Evolutionary conservation across 192 early-diverging fungal species (phyloP), one percentile per base, ranked within the genome.

Genomic region (Lunasporangiospora selenospora): DNA sequence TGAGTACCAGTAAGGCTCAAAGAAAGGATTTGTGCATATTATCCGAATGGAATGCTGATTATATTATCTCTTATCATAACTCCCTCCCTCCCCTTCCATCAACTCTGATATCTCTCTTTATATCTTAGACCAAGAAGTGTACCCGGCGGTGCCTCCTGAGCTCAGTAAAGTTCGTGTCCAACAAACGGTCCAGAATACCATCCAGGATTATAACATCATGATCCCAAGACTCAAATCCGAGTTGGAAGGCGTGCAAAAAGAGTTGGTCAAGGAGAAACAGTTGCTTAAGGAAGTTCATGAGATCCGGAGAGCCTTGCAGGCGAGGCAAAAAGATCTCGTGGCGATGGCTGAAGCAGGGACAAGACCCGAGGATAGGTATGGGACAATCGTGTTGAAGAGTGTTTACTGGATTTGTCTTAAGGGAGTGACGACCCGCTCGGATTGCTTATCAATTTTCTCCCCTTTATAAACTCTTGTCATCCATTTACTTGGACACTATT

Each of bases 251-350:
- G 58, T 55, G 26, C 34, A 33, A 39, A 15, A 48, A 30, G 69
- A 73, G 34, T 55, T 73, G 10, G 15, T 37, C 2, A 49, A 34
- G 8, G 69, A 73, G 38, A 62, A 47, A 5, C 29, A 45, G 24
- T 33, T 62, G 10, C 21, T 73, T 16, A 57, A 58, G n/a, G 69
- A 73, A 9, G 34, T 62, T 6, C 41, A 58, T 27, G 69, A 63
- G 48, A 73, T 73, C 36, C 46, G 41, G 18, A 47, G 38, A n/a
- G 59, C 69, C 33, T 63, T 73, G 41, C 60, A 73, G 53, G 59
- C 69, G 33, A 55, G 69, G 40, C 52, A 54, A 18, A n/a, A 26
- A 15, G 61, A 63, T 41, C 26, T 73, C 13, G 47, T 37, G 27
- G 43, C 38, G 18, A 33, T 32, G 3, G 12, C 38, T 1, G 69